Base-by-base conservation (phyloP, 257 asterid species). In the Nicotiana knightiana region DNA sequence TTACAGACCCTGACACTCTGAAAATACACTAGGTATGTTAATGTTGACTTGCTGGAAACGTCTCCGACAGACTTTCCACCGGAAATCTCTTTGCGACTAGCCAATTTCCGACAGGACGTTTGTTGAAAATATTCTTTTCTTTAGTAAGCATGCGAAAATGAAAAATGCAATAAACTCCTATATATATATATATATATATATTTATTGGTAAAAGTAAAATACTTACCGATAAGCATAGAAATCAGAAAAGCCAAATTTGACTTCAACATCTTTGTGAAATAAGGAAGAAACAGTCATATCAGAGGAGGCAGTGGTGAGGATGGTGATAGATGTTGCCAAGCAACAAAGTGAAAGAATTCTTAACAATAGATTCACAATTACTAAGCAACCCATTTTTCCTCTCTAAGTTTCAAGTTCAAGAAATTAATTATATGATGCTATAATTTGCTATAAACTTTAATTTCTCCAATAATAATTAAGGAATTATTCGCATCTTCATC, bases 221-320 rank as follows among this genome's bases (percentile, higher is more conserved):
- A 18, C 82, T 33, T 43, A 78, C 82, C 82, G 70, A n/a, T 78
- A 78, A 26, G 82, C 67, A 33, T 55, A 78, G 55, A 78, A 78
- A 78, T 78, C 82, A 39, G 67, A 33, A 63, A 59, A 78, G 1
- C n/a, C 12, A 46, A 35, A 78, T 28, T 78, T 78, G 82, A 57
- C 24, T 59, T 78, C 35, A 43, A 78, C 71, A 43, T 78, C 71
- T n/a, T 55, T 32, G 66, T 78, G 70, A 59, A 55, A 78, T 63
- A 78, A 21, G 17, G 67, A 78, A 58, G 82, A 24, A 58, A 57
- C 39, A 46, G 61, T 2, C 78, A 71, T 71, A 12, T 71, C 33
- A 71, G 78, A 71, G 9, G 61, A 46, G 0, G 78, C 48, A 46
- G 78, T 71, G 6, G 37, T 71, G 12, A 71, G 78, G 13, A 71